Evolutionary conservation across 345 rosid species (phyloP).

Genomic region (Carallia brachiata): DNA sequence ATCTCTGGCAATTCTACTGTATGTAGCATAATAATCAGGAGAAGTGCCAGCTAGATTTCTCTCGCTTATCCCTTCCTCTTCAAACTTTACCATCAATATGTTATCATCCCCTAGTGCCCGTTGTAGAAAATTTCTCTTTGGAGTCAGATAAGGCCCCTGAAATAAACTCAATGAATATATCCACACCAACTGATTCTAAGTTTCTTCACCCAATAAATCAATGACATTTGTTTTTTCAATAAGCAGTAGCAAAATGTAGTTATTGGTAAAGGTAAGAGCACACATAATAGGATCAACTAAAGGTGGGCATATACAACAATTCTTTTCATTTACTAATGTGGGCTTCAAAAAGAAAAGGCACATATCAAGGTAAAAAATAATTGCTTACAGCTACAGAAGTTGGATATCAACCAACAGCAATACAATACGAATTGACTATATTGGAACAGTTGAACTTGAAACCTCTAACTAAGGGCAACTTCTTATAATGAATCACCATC

Average conservation of each 20-base stretch:
- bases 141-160: slow-evolving; percentile 60
- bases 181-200: neutral
- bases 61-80: slow-evolving; percentile 10
- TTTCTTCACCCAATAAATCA: neutral
- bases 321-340: no score
- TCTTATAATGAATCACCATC: neutral
- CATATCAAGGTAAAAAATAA: no score
- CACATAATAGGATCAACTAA: no score
- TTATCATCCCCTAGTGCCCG: slow-evolving; percentile 75
- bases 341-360: no score
- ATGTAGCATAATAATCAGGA: slow-evolving; percentile 14
- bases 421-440: no score
- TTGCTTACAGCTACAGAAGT: no score
- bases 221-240: neutral
- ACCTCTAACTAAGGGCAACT: neutral
- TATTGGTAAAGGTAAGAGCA: no score
- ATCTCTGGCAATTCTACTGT: slow-evolving; percentile 37
- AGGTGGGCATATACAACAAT: no score
- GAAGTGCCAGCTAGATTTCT: slow-evolving; percentile 9
- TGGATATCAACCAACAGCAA: no score
- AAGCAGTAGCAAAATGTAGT: no score
- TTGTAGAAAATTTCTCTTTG: slow-evolving; percentile 54
- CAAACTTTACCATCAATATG: slow-evolving; percentile 66
- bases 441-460: neutral
- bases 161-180: slow-evolving; percentile 6